phyloP scores from a whole-genome alignment of 352 stramenopile species.

The Peronospora farinosa region DNA sequence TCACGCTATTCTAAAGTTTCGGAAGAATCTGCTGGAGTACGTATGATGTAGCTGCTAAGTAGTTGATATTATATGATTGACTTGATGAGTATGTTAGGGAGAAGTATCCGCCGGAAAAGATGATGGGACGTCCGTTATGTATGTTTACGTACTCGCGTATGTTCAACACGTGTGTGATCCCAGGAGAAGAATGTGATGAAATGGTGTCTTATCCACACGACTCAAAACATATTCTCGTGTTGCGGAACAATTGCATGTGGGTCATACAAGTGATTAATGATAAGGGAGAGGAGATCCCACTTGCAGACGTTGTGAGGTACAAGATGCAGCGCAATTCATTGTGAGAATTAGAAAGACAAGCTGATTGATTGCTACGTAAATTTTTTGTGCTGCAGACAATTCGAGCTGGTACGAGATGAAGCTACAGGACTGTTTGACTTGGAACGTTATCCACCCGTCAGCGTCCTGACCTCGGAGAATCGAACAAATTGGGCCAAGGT shows the following conservation, averaged over 20 bases:
- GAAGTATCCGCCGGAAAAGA: conserved; percentile 87
- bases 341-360: neutral
- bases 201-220: conserved; percentile 86
- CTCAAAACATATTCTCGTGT: conserved; percentile 90
- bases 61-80: neutral
- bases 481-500: conserved; percentile 92
- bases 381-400: conserved; percentile 37
- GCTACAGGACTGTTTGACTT: conserved; percentile 81
- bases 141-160: conserved; percentile 92
- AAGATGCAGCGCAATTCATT: neutral
- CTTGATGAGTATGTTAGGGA: conserved; percentile 44
- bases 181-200: conserved; percentile 82
- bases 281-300: conserved; percentile 55
- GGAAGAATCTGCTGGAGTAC: conserved; percentile 85
- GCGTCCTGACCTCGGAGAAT: conserved; percentile 92
- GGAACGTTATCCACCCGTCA: conserved; percentile 85
- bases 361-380: neutral
- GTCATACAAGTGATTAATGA: conserved; percentile 74
- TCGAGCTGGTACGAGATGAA: conserved; percentile 81
- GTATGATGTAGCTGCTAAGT: conserved; percentile 10
- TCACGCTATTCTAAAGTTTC: conserved; percentile 87
- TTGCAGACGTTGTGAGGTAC: conserved; percentile 71
- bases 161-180: conserved; percentile 96
- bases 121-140: conserved; percentile 90
- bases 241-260: conserved; percentile 89